Base-by-base conservation (phyloP, 2,329 filamentous ascomycete genomes). In the Cladosporium sp. region DNA sequence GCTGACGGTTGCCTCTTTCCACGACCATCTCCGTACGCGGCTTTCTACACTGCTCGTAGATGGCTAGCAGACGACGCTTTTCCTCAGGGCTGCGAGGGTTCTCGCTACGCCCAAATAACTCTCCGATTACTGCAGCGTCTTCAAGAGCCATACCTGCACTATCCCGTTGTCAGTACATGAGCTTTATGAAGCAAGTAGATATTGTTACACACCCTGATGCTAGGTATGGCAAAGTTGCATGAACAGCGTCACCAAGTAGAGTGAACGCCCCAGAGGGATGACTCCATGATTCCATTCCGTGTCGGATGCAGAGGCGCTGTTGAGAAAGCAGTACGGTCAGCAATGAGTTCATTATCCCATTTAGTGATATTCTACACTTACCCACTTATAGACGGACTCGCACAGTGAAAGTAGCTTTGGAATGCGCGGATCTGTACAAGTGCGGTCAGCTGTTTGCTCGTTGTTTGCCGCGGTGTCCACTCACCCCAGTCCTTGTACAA, bases 201-300 rank as follows among this genome's bases (percentile, higher is more conserved):
- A n/a, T 10, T 14, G 5, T 25, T 21, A 18, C 51, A 11, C 34
- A 63, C 61, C 85, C 82, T 7, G 77, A 81, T 1, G 85, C 85
- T 0, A 88, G 78, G 71, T 90, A 90, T 0, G 88, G 88, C 0
- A 90, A 78, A 0, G 86, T 89, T 0, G 88, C 86, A 67, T 90
- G 87, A 2, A 86, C 86, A 0, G 87, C 85, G 70, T 90, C 88
- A 0, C 88, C 88, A 0, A 89, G 78, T 71, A 89, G 81, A 0
- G 85, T 84, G 70, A 88, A 87, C 0, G 83, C 77, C 0, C 82
- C 86, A 0, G 80, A 83, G 0, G 81, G 75, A 67, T 89, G 83
- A 0, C 80, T 84, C 87, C 88, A 89, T 1, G 79, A 73, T n/a
- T 82, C 80, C 43, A 87, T 79, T 5, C 82, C 82, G 1, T 81